Conservation (phyloP, 1,284 basidiomycete genomes). For the Ganoderma multipileum region DNA sequence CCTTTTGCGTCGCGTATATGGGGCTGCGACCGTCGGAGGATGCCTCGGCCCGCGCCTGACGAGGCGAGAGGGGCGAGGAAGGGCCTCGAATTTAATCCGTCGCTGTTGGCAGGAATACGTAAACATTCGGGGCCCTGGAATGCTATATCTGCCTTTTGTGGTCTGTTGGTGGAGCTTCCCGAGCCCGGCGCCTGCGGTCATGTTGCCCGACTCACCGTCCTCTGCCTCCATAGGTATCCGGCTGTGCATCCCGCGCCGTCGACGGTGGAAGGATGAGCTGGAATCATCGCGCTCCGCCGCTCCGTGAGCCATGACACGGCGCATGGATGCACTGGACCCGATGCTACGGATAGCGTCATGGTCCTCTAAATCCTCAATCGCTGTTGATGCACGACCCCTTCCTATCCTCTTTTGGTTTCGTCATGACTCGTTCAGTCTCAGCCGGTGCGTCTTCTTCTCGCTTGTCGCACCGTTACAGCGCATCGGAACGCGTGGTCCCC, state of each 20-base stretch:
- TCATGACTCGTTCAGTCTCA: conserved; percentile 2
- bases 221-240: background rate
- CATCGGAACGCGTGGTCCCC: background rate
- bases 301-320: background rate
- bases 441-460: background rate
- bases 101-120: background rate
- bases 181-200: background rate
- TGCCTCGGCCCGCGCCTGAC: background rate
- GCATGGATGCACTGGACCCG: background rate
- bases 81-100: background rate
- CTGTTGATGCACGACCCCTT: background rate
- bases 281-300: background rate
- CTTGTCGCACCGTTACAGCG: background rate
- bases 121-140: background rate
- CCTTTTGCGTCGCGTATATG: background rate
- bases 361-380: conserved; percentile 5
- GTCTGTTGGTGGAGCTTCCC: background rate
- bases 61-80: background rate
- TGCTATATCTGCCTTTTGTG: background rate
- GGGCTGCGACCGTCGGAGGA: background rate
- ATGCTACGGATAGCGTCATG: background rate
- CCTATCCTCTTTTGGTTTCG: background rate
- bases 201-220: background rate
- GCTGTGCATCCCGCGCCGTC: background rate
- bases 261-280: background rate